Conservation (phyloP, 768 basidiomycete species). For the Lentinula sp. region DNA sequence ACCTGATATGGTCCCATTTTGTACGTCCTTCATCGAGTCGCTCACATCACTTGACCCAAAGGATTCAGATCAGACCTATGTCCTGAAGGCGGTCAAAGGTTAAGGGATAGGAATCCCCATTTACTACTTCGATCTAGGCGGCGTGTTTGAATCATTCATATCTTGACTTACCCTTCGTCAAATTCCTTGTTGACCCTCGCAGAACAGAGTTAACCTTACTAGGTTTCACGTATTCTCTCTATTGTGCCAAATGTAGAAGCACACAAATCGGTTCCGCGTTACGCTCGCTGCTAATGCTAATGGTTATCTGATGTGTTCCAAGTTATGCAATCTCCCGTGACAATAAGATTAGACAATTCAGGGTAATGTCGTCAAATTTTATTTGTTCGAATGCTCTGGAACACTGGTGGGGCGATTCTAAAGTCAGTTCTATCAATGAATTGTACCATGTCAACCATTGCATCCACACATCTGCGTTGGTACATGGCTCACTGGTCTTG, state of each 20-base stretch:
- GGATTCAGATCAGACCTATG: conserved; percentile 40
- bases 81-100: conserved; percentile 43
- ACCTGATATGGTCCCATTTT: conserved; percentile 23
- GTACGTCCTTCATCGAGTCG: conserved; percentile 18
- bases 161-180: neutral
- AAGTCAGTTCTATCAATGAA: too few relatives aligned
- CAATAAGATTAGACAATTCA: too few relatives aligned
- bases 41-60: conserved; percentile 1
- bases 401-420: too few relatives aligned
- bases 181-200: neutral
- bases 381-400: too few relatives aligned
- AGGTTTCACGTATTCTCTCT: conserved; percentile 31
- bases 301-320: too few relatives aligned
- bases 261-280: conserved; percentile 34
- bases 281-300: conserved; percentile 26
- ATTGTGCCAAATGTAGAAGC: conserved; percentile 33
- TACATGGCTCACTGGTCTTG: too few relatives aligned
- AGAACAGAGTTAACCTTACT: conserved; percentile 16
- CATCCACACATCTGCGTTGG: too few relatives aligned
- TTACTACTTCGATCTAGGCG: conserved; percentile 33
- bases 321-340: too few relatives aligned
- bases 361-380: too few relatives aligned
- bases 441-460: too few relatives aligned
- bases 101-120: conserved; percentile 32
- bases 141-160: neutral